Base-by-base conservation (phyloP, 2,329 filamentous ascomycete species). In the Aspergillus neotritici region DNA sequence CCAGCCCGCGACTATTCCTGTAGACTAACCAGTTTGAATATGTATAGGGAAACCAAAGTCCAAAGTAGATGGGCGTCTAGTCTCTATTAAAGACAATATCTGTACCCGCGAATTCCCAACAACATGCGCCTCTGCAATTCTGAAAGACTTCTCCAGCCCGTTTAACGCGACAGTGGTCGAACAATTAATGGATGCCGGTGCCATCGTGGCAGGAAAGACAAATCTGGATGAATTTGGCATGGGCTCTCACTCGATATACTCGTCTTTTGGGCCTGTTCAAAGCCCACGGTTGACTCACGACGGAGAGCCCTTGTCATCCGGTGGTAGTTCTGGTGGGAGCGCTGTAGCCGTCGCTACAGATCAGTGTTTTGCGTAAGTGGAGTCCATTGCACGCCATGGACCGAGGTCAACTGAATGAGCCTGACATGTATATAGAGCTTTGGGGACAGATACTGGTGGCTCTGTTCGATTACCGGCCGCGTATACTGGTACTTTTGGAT, bases 171-270 rank as follows among this genome's bases (percentile, higher is more conserved):
- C 87, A 7, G 82, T 96, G 13, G 80, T 94, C 29, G 69, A 75
- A 40, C 78, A 83, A 55, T 74, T 96, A 29, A 76, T 78, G 43
- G 62, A 71, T 21, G 74, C 77, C 4, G 85, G 84, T 33, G 82
- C 80, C 5, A 64, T 76, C 5, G 64, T 91, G 2, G 74, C 82
- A 1, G 85, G 84, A 5, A 95, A 95, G 66, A 90, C 88, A 2
- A 95, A 94, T 62, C 82, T 97, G 74, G 93, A 97, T 67, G 93
- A 94, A 62, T 95, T 95, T 62, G 89, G 90, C 21, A 95, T 95
- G 90, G 89, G 89, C 2, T 94, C 88, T 7, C 84, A 95, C 61
- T 85, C 83, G 1, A 76, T 74, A 14, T 70, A 83, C 56, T 89
- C 87, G 1, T 68, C 74, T 42, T 80, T 83, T 55, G 86, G 86